A percentile compares a stretch with the other conserved stretches of the same genome.
These are phyloP conservation scores for Rhodotorula babjevae DNA, from an alignment of 768 basidiomycete genomes.

Conservation along the genomic window DNA sequence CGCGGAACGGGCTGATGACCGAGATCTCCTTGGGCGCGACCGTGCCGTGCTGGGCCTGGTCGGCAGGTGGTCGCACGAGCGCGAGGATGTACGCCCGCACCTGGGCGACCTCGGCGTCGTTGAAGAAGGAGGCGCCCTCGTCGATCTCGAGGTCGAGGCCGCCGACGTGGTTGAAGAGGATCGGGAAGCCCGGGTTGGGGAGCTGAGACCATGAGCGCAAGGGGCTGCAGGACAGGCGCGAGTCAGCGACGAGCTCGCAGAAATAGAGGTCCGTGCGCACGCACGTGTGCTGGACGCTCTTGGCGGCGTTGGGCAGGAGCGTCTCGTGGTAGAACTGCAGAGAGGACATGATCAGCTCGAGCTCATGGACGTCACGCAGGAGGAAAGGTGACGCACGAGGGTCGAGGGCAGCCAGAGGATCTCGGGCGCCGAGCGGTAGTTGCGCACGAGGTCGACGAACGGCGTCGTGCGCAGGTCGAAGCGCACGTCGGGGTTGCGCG, in stretches of 20 bases:
- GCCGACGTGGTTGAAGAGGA: slow-evolving; percentile 44
- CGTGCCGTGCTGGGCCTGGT: slow-evolving; percentile 21
- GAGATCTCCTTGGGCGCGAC: slow-evolving; percentile 44
- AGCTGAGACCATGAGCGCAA: slow-evolving; percentile 41
- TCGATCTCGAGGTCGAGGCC: slow-evolving; percentile 46
- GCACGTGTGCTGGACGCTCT: slow-evolving; percentile 29
- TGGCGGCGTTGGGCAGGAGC: slow-evolving; percentile 42
- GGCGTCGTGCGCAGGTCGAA: slow-evolving; percentile 25
- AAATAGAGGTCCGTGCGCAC: neutral
- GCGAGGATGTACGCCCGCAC: slow-evolving; percentile 39
- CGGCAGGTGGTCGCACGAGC: slow-evolving; percentile 3
- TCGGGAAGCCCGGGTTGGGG: slow-evolving; percentile 43
- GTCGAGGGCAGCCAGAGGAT: slow-evolving; percentile 47
- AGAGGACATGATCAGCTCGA: too few relatives aligned
- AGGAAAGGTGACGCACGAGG: slow-evolving; percentile 4
- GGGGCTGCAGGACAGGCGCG: neutral
- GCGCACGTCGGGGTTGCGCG: neutral
- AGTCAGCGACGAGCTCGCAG: neutral
- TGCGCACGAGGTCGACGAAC: slow-evolving; percentile 41
- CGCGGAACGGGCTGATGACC: slow-evolving; percentile 48
- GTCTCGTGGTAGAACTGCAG: slow-evolving; percentile 47
- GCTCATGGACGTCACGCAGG: neutral
- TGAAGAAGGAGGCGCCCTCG: slow-evolving; percentile 47
- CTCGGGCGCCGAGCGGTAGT: slow-evolving; percentile 47
- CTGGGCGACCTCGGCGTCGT: slow-evolving; percentile 42